Evolutionary conservation across 257 asterid genomes (phyloP).

Genomic region (Verbena officinalis): DNA sequence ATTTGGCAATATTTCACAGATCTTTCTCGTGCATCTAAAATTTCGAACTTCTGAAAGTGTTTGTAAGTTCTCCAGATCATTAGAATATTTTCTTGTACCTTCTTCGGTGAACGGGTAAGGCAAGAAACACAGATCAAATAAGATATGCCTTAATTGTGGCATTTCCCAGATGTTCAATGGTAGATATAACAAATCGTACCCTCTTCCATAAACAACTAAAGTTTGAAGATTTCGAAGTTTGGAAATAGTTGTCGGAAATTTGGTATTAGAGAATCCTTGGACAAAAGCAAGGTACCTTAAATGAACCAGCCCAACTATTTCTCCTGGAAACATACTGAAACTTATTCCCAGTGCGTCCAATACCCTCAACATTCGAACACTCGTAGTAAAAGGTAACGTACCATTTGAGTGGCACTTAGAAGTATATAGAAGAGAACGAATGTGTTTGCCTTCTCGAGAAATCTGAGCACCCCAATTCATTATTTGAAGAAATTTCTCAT

Average conservation of each 20-base stretch:
- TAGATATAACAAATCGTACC: not conserved
- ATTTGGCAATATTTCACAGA: not conserved
- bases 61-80: constrained; percentile 6
- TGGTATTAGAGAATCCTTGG: not conserved
- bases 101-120: constrained; percentile 10
- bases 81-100: not conserved
- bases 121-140: not conserved
- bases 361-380: not conserved
- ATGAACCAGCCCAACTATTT: not conserved
- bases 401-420: not conserved
- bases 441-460: not conserved
- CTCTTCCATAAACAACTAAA: not conserved
- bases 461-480: not conserved
- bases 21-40: not conserved
- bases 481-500: not conserved
- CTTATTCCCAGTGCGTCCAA: not conserved
- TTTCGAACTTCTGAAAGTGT: constrained; percentile 12
- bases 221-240: constrained; percentile 31
- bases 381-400: not conserved
- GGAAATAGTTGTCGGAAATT: constrained; percentile 17
- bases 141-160: constrained; percentile 36
- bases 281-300: constrained; percentile 29
- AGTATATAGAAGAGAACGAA: not conserved
- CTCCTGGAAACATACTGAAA: not conserved
- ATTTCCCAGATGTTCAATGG: constrained; percentile 26